These are phyloP conservation scores for Candida khao-thaluensis DNA, from an alignment of 805 yeast species.

Conservation along the genomic window DNA sequence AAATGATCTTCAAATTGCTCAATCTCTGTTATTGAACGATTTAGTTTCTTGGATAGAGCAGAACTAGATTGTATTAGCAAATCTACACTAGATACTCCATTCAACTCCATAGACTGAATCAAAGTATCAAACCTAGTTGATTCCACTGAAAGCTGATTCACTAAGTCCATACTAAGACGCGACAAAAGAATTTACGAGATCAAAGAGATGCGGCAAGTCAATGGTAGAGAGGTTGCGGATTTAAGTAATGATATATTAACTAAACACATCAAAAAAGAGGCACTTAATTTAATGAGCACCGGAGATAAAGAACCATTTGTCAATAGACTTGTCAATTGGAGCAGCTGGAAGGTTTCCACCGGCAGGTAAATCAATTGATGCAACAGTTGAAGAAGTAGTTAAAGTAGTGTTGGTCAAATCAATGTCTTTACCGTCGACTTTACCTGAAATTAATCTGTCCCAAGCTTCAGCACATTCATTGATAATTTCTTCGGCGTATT, in stretches of 20 bases:
- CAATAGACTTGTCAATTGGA: conserved; percentile 93
- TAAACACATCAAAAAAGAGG: background rate
- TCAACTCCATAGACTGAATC: conserved; percentile 15
- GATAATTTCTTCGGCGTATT: conserved; percentile 58
- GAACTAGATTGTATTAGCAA: conserved; percentile 15
- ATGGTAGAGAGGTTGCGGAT: background rate
- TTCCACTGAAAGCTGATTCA: conserved; percentile 2
- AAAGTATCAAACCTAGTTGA: conserved; percentile 17
- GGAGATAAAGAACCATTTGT: conserved; percentile 98
- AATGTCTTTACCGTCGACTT: conserved; percentile 51
- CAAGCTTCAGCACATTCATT: conserved; percentile 68
- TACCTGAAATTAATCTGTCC: conserved; percentile 54
- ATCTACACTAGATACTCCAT: conserved; percentile 30
- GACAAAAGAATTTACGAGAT: background rate
- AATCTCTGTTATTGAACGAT: conserved; percentile 28
- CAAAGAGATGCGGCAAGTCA: background rate
- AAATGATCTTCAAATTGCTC: conserved; percentile 17
- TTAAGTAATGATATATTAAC: conserved; percentile 1
- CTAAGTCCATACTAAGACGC: conserved; percentile 9
- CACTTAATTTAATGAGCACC: conserved; percentile 55
- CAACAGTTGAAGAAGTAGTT: conserved; percentile 53
- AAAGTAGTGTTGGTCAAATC: conserved; percentile 76
- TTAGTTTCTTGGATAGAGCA: conserved; percentile 21
- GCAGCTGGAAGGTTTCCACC: conserved; percentile 78
- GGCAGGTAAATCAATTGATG: conserved; percentile 56